A percentile compares a stretch with the other conserved stretches of the same genome.
phyloP scores from a whole-genome alignment of 805 yeast species.

The Starmerella scarabaei region DNA sequence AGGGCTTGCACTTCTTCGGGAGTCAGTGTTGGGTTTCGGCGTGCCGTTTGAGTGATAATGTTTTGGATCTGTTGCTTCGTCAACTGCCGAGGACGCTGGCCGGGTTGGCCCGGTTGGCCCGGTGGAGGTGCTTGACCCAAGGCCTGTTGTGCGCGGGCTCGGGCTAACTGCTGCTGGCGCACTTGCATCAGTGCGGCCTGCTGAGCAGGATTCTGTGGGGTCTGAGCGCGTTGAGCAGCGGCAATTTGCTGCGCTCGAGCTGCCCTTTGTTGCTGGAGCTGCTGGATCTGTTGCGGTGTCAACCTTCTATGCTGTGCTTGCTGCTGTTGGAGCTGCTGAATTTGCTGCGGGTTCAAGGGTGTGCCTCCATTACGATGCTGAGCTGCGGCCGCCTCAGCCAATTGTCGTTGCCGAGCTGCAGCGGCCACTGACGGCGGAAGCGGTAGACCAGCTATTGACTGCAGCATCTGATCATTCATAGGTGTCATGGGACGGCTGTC shows the following conservation, averaged over 20 bases:
- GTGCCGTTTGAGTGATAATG: conserved; percentile 18
- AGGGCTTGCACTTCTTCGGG: conserved; percentile 20
- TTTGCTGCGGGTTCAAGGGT: conserved; percentile 1
- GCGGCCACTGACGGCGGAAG: conserved; percentile 22
- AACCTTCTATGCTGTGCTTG: conserved; percentile 5
- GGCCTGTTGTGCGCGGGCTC: conserved; percentile 21
- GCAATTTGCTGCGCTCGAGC: too few species aligned
- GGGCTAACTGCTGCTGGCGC: conserved; percentile 25
- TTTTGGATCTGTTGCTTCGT: conserved; percentile 18
- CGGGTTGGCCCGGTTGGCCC: too few species aligned
- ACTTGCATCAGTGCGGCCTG: conserved; percentile 26
- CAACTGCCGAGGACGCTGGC: too few species aligned
- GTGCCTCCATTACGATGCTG: background rate
- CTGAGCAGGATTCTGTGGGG: conserved; percentile 15
- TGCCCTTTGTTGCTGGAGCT: too few species aligned
- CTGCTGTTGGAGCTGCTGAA: conserved; percentile 14
- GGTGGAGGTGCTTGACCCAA: too few species aligned
- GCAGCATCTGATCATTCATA: conserved; percentile 1
- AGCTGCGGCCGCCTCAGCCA: background rate
- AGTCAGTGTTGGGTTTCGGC: conserved; percentile 17
- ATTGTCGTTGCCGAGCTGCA: conserved; percentile 19
- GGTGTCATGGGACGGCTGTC: background rate
- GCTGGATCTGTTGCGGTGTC: conserved; percentile 1
- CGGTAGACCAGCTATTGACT: conserved; percentile 23
- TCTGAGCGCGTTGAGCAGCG: conserved; percentile 2